phyloP scores from a whole-genome alignment of 441 rosid species.

The Erodium trifolium region DNA sequence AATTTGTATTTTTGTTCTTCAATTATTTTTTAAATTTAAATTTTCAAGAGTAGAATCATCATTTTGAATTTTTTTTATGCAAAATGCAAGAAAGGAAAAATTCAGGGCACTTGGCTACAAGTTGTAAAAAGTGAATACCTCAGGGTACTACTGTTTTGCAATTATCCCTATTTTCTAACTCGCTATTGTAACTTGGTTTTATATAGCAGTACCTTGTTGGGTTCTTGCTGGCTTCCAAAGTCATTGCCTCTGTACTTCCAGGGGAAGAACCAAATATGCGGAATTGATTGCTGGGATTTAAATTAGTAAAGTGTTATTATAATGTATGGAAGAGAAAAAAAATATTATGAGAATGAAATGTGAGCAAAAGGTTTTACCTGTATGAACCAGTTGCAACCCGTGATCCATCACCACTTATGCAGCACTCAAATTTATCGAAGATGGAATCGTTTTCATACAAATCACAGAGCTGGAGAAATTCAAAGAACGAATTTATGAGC shows the following conservation, averaged over 20 bases:
- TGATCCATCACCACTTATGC: slow-evolving; percentile 79
- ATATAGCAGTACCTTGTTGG: slow-evolving; percentile 66
- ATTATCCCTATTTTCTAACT: not conserved
- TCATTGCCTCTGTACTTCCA: slow-evolving; percentile 64
- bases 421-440: slow-evolving; percentile 95
- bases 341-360: slow-evolving; percentile 3
- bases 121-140: too few species aligned
- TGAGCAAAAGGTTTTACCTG: slow-evolving; percentile 41
- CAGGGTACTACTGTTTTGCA: too few species aligned
- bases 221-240: slow-evolving; percentile 88
- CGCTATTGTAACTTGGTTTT: not conserved
- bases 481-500: slow-evolving; percentile 9
- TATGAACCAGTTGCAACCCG: slow-evolving; percentile 93
- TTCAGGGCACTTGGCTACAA: too few species aligned
- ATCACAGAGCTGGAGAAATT: slow-evolving; percentile 64
- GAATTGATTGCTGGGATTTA: slow-evolving; percentile 65
- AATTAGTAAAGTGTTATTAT: slow-evolving; percentile 3
- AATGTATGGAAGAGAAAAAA: slow-evolving; percentile 7
- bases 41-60: too few species aligned
- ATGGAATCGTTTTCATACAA: slow-evolving; percentile 72
- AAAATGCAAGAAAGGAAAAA: too few species aligned
- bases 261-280: slow-evolving; percentile 72
- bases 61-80: too few species aligned
- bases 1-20: too few species aligned
- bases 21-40: too few species aligned